Base-by-base conservation (phyloP, 78 protist species). In the Dictyostelium firmibasis region DNA sequence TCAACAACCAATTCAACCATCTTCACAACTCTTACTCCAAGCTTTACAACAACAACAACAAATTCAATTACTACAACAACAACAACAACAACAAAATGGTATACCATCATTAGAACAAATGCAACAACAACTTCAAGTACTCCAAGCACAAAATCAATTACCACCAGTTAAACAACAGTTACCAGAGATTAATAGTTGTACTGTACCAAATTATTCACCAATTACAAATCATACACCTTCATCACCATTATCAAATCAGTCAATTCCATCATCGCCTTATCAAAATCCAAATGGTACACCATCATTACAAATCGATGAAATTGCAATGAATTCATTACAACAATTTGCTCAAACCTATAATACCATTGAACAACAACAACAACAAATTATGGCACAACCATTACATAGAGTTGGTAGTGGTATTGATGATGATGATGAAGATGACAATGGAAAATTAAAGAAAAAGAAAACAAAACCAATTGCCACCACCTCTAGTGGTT, bases 131-230 rank as follows among this genome's bases (percentile, higher is more conserved):
- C 16, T 74, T 27, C 38, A 74, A 74, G 81, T 35, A 67, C 10
- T 13, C 20, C 75, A 67, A 27, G 75, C 75, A 23, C 29, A 23
- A 25, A 25, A 3, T 25, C 75, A 67, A 67, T 27, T 67, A 67
- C 75, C 75, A 67, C 25, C 29, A 23, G 31, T 62, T n/a, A 62
- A 62, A 67, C 75, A 67, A 67, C 75, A 67, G 27, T 10, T 67
- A 27, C 23, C 75, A 25, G 38, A 67, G 9, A 25, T 25, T 67
- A 29, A 67, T 62, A 62, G 35, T 27, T 67, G 27, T 67, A 67
- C 35, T 67, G 75, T 67, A 67, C 75, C 75, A 67, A 67, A 67
- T 14, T 67, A 67, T 67, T 67, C 75, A 27, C 75, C 75, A 27
- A 25, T 67, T 27, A 67, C 75, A 67, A 67, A 25, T 72, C 79